A percentile compares a stretch with the other conserved stretches of the same genome.
phyloP scores from a whole-genome alignment of 306 rosid genomes.

The Cucumis hystrix region DNA sequence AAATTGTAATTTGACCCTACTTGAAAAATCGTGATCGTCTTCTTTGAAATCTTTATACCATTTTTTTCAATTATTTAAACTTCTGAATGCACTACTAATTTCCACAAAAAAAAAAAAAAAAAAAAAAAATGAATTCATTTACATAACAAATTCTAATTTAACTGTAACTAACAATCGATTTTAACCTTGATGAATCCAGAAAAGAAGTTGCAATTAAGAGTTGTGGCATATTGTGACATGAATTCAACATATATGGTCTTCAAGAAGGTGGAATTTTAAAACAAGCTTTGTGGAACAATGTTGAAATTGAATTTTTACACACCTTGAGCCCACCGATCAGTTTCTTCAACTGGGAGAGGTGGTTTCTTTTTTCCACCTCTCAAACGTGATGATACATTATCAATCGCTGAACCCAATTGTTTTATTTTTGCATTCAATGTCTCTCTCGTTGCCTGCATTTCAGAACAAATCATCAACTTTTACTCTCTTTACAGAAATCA shows the following conservation, averaged over 20 bases:
- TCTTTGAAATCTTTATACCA: too few relatives aligned
- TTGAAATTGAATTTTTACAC: slow-evolving; percentile 19
- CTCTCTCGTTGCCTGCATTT: slow-evolving; percentile 62
- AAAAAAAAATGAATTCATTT: too few relatives aligned
- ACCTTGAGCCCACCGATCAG: neutral
- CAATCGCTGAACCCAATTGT: slow-evolving; percentile 90
- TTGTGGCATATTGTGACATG: neutral
- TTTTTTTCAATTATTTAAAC: too few relatives aligned
- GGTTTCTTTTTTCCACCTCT: slow-evolving; percentile 73
- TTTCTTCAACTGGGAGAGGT: slow-evolving; percentile 39
- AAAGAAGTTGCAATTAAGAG: neutral
- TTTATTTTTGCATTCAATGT: slow-evolving; percentile 72
- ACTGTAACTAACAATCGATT: neutral
- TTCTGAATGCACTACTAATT: too few relatives aligned
- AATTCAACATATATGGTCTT: neutral
- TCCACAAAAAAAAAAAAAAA: too few relatives aligned
- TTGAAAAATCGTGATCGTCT: too few relatives aligned
- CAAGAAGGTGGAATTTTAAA: neutral
- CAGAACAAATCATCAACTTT: neutral
- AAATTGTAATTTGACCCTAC: too few relatives aligned
- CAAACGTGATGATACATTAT: slow-evolving; percentile 84
- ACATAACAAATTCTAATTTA: neutral
- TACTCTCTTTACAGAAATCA: too few relatives aligned
- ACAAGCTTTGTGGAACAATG: neutral
- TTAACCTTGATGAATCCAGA: neutral